These are phyloP conservation scores for Pisolithus tinctorius DNA, from an alignment of 768 basidiomycete genomes.

Conservation along the genomic window DNA sequence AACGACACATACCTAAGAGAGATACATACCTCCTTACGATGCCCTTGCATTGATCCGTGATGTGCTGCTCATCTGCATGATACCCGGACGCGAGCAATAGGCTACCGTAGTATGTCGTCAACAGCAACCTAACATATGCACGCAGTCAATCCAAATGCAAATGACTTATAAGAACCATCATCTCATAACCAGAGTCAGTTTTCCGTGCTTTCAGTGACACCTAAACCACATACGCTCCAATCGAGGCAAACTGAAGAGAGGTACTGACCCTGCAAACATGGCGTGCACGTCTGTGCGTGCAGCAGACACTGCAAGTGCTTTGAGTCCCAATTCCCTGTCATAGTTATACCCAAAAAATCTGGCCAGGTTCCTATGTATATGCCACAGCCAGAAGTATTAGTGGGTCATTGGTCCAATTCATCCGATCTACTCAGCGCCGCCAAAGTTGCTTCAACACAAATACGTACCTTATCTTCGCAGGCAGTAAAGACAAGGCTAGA, in stretches of 20 bases:
- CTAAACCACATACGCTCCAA: neutral
- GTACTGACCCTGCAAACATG: constrained; percentile 64
- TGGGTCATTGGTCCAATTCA: neutral
- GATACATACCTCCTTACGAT: constrained; percentile 57
- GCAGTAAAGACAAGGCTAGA: constrained; percentile 72
- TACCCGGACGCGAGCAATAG: constrained; percentile 32
- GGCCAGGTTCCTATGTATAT: constrained; percentile 49
- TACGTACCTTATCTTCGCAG: constrained; percentile 61
- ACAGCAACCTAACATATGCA: constrained; percentile 42
- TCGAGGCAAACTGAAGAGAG: neutral
- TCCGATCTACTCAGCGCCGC: neutral
- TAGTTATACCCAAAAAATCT: constrained; percentile 77
- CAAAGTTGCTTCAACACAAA: too few species aligned
- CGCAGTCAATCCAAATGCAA: neutral
- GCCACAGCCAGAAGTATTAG: neutral
- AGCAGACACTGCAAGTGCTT: constrained; percentile 62
- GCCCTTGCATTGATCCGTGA: constrained; percentile 53
- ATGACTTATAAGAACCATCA: neutral
- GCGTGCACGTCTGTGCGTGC: constrained; percentile 63
- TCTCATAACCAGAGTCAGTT: too few species aligned
- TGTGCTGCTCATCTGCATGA: constrained; percentile 58
- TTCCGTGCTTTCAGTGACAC: too few species aligned
- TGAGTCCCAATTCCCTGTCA: constrained; percentile 61
- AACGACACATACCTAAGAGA: neutral
- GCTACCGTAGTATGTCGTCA: constrained; percentile 76